Percentiles rank a stretch among this genome's conserved stretches.
Conservation (phyloP, 495 filamentous ascomycete genomes). For the Gamarada debralockiae region DNA sequence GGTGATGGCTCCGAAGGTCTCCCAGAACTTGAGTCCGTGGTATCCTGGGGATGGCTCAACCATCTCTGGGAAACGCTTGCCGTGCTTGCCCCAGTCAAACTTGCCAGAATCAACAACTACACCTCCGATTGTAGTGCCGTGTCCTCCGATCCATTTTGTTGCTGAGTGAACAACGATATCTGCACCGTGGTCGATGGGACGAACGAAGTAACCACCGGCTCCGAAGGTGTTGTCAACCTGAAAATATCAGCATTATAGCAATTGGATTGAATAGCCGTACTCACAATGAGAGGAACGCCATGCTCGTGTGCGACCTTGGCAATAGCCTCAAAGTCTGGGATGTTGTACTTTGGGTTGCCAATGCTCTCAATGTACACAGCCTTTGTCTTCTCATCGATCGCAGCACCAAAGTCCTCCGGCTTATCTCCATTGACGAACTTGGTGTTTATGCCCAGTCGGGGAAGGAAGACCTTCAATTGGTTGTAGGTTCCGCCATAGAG, state of each 20-base stretch:
- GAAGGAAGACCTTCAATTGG: conserved; percentile 91
- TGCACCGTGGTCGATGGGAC: conserved; percentile 88
- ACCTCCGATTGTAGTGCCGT: conserved; percentile 93
- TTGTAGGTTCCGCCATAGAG: conserved; percentile 98
- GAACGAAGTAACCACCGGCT: conserved; percentile 86
- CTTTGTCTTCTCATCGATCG: conserved; percentile 95
- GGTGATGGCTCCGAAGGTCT: conserved; percentile 83
- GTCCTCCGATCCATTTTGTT: conserved; percentile 98
- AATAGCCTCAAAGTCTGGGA: conserved; percentile 85
- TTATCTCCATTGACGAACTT: conserved; percentile 88
- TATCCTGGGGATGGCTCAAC: conserved; percentile 89
- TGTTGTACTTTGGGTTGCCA: conserved; percentile 93
- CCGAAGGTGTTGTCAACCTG: conserved; percentile 97
- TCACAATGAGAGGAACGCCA: conserved; percentile 79
- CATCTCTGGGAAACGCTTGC: conserved; percentile 87
- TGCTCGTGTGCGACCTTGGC: conserved; percentile 74
- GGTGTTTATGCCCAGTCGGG: conserved; percentile 80
- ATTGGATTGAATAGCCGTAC: conserved; percentile 23
- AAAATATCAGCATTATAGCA: conserved; percentile 6
- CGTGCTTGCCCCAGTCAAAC: conserved; percentile 94
- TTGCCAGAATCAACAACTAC: conserved; percentile 89
- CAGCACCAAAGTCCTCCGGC: conserved; percentile 73
- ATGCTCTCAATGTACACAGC: conserved; percentile 95
- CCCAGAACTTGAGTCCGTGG: conserved; percentile 96
- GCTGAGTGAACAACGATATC: conserved; percentile 96